Conservation (phyloP, 2,329 filamentous ascomycete species). For the Tolypocladium inflatum region DNA sequence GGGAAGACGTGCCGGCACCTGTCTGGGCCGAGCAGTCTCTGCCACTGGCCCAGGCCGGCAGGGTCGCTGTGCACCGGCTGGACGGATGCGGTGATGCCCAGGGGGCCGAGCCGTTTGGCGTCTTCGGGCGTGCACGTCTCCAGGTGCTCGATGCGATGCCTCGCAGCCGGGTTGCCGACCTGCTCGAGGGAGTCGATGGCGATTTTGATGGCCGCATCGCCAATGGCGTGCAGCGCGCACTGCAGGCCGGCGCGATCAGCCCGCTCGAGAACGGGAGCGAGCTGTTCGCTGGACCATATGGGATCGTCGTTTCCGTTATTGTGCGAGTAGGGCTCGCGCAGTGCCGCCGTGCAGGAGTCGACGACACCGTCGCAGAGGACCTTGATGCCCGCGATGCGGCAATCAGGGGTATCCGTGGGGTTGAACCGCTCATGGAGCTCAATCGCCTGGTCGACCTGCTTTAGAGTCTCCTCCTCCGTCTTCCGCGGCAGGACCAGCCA, state of each 20-base stretch:
- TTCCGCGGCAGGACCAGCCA: neutral
- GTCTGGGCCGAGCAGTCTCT: neutral
- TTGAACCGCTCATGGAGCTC: neutral
- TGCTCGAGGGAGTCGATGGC: slow-evolving; percentile 42
- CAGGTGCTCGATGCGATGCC: slow-evolving; percentile 55
- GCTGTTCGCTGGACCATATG: neutral
- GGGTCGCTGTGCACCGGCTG: slow-evolving; percentile 37
- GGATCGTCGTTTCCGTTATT: neutral
- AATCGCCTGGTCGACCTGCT: neutral
- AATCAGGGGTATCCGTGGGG: neutral
- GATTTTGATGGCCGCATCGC: slow-evolving; percentile 45
- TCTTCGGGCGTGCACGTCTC: slow-evolving; percentile 47
- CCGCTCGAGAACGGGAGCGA: slow-evolving; percentile 34
- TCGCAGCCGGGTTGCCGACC: slow-evolving; percentile 29
- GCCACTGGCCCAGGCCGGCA: neutral
- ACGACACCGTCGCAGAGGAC: neutral
- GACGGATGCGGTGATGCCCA: slow-evolving; percentile 49
- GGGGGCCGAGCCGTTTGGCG: slow-evolving; percentile 41
- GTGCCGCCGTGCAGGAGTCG: neutral
- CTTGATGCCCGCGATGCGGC: neutral
- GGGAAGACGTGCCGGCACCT: neutral
- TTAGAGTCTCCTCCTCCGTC: neutral
- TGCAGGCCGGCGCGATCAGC: slow-evolving; percentile 45
- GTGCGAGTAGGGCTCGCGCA: neutral
- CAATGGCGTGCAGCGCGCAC: slow-evolving; percentile 54